These are phyloP conservation scores for Gentiana straminea DNA, from an alignment of 257 asterid species.

Conservation along the genomic window DNA sequence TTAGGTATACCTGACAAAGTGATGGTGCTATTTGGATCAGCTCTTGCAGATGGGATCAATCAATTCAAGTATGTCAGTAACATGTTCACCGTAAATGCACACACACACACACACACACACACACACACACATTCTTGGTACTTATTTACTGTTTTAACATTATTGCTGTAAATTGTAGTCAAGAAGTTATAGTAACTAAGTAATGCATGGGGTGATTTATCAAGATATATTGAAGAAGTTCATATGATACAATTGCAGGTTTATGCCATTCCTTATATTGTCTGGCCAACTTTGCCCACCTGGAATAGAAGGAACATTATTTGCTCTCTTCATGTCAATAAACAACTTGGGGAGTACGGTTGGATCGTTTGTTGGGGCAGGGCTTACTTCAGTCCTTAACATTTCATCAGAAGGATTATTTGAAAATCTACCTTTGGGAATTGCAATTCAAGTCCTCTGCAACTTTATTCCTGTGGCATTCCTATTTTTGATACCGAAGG, in stretches of 20 bases:
- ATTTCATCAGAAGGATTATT: slow-evolving; percentile 92
- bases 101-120: too few species aligned
- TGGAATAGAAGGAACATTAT: slow-evolving; percentile 84
- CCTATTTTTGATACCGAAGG: slow-evolving; percentile 80
- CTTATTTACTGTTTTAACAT: too few species aligned
- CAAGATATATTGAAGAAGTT: too few species aligned
- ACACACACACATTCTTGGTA: too few species aligned
- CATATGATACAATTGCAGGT: slow-evolving; percentile 35
- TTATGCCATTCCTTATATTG: slow-evolving; percentile 89
- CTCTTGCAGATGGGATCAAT: slow-evolving; percentile 80
- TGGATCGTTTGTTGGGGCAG: slow-evolving; percentile 81
- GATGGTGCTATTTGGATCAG: slow-evolving; percentile 77
- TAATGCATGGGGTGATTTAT: too few species aligned
- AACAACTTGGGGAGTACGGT: slow-evolving; percentile 75
- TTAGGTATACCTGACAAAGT: slow-evolving; percentile 68
- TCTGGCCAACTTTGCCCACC: slow-evolving; percentile 99
- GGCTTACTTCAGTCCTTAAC: slow-evolving; percentile 58
- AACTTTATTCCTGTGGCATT: slow-evolving; percentile 50
- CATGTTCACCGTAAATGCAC: not conserved
- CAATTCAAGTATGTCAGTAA: slow-evolving; percentile 69
- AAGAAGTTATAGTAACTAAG: too few species aligned
- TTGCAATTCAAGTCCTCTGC: slow-evolving; percentile 54
- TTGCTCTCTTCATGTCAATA: slow-evolving; percentile 90
- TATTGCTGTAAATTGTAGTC: too few species aligned
- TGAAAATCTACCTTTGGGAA: slow-evolving; percentile 54